These are phyloP conservation scores for Cercospora citrullina DNA, from an alignment of 2,329 filamentous ascomycete species.

Conservation along the genomic window DNA sequence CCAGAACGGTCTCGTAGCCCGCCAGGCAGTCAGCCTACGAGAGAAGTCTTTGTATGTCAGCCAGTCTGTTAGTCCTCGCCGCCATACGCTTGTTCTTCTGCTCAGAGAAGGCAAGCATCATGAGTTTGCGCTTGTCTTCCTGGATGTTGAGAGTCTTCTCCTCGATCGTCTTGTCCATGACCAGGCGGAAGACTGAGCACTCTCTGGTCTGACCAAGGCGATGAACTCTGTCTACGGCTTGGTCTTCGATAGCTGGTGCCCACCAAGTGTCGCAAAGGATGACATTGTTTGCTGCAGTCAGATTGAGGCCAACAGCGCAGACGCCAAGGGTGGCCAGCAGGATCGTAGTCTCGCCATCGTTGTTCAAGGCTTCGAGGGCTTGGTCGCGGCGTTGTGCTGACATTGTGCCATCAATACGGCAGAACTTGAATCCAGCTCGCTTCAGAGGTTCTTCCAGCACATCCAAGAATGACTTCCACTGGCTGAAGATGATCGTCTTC, in stretches of 20 bases:
- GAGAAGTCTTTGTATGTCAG: constrained; percentile 47
- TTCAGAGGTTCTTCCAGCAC: constrained; percentile 69
- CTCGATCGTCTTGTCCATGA: constrained; percentile 79
- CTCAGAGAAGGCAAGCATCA: constrained; percentile 77
- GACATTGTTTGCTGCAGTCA: constrained; percentile 83
- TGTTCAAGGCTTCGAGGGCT: constrained; percentile 66
- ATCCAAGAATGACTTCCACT: constrained; percentile 74
- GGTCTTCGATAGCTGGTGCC: constrained; percentile 87
- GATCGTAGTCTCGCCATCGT: constrained; percentile 67
- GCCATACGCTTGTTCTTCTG: constrained; percentile 56
- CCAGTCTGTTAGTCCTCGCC: constrained; percentile 53
- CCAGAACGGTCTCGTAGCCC: not conserved
- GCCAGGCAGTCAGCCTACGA: not conserved
- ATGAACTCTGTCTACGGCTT: constrained; percentile 86
- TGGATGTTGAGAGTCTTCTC: constrained; percentile 79
- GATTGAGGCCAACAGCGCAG: constrained; percentile 81
- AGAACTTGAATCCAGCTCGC: constrained; percentile 61
- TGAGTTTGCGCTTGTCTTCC: constrained; percentile 73
- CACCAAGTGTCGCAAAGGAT: constrained; percentile 82
- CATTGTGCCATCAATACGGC: constrained; percentile 82
- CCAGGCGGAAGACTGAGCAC: constrained; percentile 76
- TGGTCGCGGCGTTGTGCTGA: constrained; percentile 67
- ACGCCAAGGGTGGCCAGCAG: constrained; percentile 81
- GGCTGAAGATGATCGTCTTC: constrained; percentile 73
- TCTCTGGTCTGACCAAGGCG: constrained; percentile 77